These are phyloP conservation scores for Aspergillus pseudonomiae DNA, from an alignment of 2,329 filamentous ascomycete genomes.

Conservation along the genomic window DNA sequence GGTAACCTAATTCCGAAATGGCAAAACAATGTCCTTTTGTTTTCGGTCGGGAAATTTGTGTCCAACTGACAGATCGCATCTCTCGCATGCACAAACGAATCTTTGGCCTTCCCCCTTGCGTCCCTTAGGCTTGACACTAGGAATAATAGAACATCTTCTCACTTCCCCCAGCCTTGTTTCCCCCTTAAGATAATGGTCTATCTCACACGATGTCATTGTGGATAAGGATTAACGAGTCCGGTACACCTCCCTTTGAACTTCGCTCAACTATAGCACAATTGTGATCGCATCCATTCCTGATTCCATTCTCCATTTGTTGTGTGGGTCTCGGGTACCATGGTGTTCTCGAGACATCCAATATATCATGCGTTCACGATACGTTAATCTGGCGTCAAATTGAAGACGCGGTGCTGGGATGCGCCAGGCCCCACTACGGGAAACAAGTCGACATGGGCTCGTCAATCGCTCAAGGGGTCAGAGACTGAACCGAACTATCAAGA, in stretches of 20 bases:
- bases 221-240: no score
- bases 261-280: background rate
- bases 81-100: background rate
- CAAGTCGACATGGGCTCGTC: background rate
- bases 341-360: background rate
- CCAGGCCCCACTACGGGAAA: background rate
- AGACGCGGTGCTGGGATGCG: background rate
- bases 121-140: background rate
- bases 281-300: background rate
- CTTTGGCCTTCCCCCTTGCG: background rate
- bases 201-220: background rate
- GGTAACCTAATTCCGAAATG: background rate
- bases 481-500: background rate
- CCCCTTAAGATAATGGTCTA: background rate
- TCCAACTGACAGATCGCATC: background rate
- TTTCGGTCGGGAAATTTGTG: background rate
- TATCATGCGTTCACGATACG: background rate
- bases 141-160: background rate
- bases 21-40: background rate
- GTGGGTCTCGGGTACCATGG: no score
- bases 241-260: no score
- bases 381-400: background rate
- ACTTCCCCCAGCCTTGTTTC: background rate
- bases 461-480: background rate
- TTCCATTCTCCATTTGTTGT: background rate